These are phyloP conservation scores for Trichoderma asperelloides DNA, from an alignment of 495 filamentous ascomycete species.

Conservation along the genomic window DNA sequence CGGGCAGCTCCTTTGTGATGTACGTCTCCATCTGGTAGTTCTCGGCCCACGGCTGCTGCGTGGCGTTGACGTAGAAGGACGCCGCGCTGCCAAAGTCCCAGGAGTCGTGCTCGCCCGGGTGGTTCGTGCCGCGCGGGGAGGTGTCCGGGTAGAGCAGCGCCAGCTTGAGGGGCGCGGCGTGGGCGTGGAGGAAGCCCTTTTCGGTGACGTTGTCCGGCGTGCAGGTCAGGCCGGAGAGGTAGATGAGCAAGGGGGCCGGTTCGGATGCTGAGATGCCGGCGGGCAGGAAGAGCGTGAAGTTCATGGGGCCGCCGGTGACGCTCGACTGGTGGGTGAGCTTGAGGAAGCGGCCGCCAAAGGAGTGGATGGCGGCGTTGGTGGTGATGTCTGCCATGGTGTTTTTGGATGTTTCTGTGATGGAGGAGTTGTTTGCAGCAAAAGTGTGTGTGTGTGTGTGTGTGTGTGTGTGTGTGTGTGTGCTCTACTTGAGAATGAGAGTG, in stretches of 20 bases:
- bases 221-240: slow-evolving; percentile 90
- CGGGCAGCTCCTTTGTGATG: slow-evolving; percentile 70
- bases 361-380: slow-evolving; percentile 81
- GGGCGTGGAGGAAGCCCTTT: slow-evolving; percentile 90
- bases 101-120: slow-evolving; percentile 69
- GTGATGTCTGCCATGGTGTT: slow-evolving; percentile 59
- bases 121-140: slow-evolving; percentile 71
- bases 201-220: slow-evolving; percentile 93
- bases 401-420: not conserved
- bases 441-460: too few relatives aligned
- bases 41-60: slow-evolving; percentile 55
- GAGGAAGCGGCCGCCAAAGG: slow-evolving; percentile 89
- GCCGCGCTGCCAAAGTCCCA: slow-evolving; percentile 90
- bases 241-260: slow-evolving; percentile 82
- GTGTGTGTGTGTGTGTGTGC: not conserved
- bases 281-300: slow-evolving; percentile 64
- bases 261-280: slow-evolving; percentile 38
- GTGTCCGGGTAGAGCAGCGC: slow-evolving; percentile 93
- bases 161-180: slow-evolving; percentile 66
- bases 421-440: too few relatives aligned
- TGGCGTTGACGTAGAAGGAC: slow-evolving; percentile 93
- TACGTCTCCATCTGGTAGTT: slow-evolving; percentile 94
- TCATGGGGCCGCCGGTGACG: slow-evolving; percentile 60
- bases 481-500: too few relatives aligned
- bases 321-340: slow-evolving; percentile 80